Evolutionary conservation across 1,284 basidiomycete species (phyloP).

Genomic region (Heterobasidion parviporum): DNA sequence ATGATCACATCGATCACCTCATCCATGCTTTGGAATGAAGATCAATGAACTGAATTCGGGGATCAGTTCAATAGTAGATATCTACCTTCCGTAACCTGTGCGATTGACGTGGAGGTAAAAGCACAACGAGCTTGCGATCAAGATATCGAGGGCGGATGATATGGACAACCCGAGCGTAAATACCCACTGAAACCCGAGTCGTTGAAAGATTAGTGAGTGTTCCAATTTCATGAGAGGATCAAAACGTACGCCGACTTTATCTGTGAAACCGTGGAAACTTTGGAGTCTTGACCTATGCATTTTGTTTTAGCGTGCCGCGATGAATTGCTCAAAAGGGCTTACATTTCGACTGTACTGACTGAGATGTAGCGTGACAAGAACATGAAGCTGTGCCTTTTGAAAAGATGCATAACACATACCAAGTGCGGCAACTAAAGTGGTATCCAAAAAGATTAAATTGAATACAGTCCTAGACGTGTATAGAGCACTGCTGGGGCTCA

Average conservation of each 20-base stretch:
- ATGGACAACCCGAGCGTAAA: constrained; percentile 44
- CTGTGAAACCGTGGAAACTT: not conserved
- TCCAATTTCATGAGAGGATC: too few relatives aligned
- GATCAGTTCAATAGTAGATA: not conserved
- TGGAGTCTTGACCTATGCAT: not conserved
- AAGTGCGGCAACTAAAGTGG: not conserved
- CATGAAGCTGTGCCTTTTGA: not conserved
- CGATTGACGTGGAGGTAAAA: constrained; percentile 31
- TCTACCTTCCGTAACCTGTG: constrained; percentile 17
- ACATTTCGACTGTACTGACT: constrained; percentile 33
- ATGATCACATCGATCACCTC: constrained; percentile 41
- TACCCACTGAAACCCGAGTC: constrained; percentile 26
- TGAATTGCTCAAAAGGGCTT: constrained; percentile 3
- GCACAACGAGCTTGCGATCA: constrained; percentile 38
- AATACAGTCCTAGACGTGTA: constrained; percentile 18
- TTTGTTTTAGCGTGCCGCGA: not conserved
- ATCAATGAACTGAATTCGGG: not conserved
- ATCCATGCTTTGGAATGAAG: constrained; percentile 29
- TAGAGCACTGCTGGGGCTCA: constrained; percentile 16
- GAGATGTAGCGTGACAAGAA: too few relatives aligned
- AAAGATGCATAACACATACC: not conserved
- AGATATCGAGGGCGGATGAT: constrained; percentile 37
- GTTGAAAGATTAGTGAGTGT: not conserved
- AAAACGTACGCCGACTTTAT: not conserved
- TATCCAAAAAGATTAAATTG: constrained; percentile 4